A percentile compares a stretch with the other conserved stretches of the same genome.
Conservation (phyloP, 2,329 filamentous ascomycete genomes). For the Pseudogymnoascus sp. region DNA sequence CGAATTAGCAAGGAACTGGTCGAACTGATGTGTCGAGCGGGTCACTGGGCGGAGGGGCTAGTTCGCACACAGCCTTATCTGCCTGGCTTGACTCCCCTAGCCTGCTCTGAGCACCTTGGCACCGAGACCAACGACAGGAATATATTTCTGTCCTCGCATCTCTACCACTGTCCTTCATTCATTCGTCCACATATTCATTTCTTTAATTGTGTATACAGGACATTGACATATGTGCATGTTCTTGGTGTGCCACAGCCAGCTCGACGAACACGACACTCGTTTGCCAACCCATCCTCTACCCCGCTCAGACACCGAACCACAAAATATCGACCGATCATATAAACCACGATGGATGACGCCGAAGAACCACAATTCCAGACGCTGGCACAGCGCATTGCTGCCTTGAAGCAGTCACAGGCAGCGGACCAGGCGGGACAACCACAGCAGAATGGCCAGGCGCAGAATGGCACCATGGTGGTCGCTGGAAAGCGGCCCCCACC, state of each 20-base stretch:
- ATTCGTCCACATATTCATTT: background rate
- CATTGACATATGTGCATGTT: background rate
- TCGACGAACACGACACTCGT: background rate
- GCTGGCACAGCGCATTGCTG: conserved; percentile 55
- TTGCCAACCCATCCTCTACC: background rate
- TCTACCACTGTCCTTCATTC: background rate
- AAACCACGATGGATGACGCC: conserved; percentile 46
- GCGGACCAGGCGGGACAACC: conserved; percentile 3
- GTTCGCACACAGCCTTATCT: conserved; percentile 6
- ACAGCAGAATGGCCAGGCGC: conserved; percentile 20
- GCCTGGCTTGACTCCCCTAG: background rate
- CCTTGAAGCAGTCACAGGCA: conserved; percentile 41
- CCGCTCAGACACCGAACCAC: background rate
- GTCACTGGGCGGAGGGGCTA: background rate
- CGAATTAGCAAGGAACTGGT: background rate
- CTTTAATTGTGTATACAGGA: background rate
- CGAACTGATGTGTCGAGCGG: background rate
- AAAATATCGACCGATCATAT: background rate
- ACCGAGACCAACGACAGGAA: background rate
- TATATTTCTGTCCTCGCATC: background rate
- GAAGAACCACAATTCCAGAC: conserved; percentile 55
- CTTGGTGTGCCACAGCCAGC: background rate
- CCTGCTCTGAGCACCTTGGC: background rate
- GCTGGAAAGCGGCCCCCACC: conserved; percentile 36
- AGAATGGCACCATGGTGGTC: conserved; percentile 48